These are phyloP conservation scores for Hibiscus trionum DNA, from an alignment of 345 rosid genomes.

Conservation along the genomic window DNA sequence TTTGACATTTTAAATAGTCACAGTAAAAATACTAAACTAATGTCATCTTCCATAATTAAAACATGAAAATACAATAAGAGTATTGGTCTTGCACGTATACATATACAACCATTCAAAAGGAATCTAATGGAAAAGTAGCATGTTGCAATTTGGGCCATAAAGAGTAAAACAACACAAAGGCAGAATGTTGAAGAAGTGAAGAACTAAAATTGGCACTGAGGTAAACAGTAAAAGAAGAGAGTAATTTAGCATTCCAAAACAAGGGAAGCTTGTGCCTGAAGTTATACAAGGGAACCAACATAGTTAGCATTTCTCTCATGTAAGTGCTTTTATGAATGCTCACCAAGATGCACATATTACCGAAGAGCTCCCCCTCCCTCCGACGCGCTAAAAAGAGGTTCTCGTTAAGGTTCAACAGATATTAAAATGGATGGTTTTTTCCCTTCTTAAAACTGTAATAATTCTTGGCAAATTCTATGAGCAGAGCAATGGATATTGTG, in stretches of 20 bases:
- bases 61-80: background rate
- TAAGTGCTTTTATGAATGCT: background rate
- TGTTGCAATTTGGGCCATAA: background rate
- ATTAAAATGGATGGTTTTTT: background rate
- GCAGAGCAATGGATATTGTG: slow-evolving; percentile 4
- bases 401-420: background rate
- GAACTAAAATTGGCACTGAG: background rate
- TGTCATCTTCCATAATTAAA: background rate
- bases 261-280: background rate
- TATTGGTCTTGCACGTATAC: background rate
- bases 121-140: background rate
- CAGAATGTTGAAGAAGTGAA: background rate
- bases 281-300: background rate
- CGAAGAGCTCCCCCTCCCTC: background rate
- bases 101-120: background rate
- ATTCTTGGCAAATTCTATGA: background rate
- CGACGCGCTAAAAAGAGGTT: background rate
- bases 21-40: background rate
- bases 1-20: background rate
- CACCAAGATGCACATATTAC: background rate
- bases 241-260: background rate
- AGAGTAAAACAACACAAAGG: background rate
- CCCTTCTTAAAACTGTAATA: background rate
- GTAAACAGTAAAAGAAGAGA: background rate
- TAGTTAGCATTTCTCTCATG: background rate